These are phyloP conservation scores for Amphibolis antarctica DNA, from an alignment of 106 monocot genomes.

Conservation along the genomic window DNA sequence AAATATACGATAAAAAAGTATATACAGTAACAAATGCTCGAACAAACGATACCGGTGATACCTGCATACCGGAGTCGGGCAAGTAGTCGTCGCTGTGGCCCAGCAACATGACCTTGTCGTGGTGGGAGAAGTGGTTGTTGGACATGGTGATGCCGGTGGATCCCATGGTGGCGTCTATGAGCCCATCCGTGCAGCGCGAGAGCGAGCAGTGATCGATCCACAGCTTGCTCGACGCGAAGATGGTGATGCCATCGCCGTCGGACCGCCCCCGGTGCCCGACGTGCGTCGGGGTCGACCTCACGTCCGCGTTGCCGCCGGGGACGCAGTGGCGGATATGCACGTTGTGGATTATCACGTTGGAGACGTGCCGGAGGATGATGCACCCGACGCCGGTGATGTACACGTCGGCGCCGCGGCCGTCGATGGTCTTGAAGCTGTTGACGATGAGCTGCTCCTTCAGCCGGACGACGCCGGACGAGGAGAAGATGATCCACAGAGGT, in stretches of 20 bases:
- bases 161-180: slow-evolving; percentile 61
- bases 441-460: slow-evolving; percentile 48
- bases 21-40: too few relatives aligned
- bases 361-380: slow-evolving; percentile 54
- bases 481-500: slow-evolving; percentile 63
- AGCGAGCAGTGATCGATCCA: slow-evolving; percentile 67
- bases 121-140: slow-evolving; percentile 63
- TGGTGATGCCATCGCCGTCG: slow-evolving; percentile 62
- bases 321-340: slow-evolving; percentile 49
- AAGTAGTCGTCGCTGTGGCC: slow-evolving; percentile 49
- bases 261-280: slow-evolving; percentile 27
- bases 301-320: slow-evolving; percentile 22
- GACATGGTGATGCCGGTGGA: slow-evolving; percentile 58
- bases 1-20: too few relatives aligned
- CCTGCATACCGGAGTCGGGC: slow-evolving; percentile 36
- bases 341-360: slow-evolving; percentile 57
- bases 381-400: slow-evolving; percentile 52
- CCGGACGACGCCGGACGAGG: slow-evolving; percentile 43
- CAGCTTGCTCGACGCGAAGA: slow-evolving; percentile 29
- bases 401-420: slow-evolving; percentile 55
- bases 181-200: slow-evolving; percentile 49
- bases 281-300: slow-evolving; percentile 41
- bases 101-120: slow-evolving; percentile 69
- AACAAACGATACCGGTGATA: too few relatives aligned
- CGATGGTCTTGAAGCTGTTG: too few relatives aligned